Base-by-base conservation (phyloP, 352 stramenopile species). In the Phytophthora meadii region DNA sequence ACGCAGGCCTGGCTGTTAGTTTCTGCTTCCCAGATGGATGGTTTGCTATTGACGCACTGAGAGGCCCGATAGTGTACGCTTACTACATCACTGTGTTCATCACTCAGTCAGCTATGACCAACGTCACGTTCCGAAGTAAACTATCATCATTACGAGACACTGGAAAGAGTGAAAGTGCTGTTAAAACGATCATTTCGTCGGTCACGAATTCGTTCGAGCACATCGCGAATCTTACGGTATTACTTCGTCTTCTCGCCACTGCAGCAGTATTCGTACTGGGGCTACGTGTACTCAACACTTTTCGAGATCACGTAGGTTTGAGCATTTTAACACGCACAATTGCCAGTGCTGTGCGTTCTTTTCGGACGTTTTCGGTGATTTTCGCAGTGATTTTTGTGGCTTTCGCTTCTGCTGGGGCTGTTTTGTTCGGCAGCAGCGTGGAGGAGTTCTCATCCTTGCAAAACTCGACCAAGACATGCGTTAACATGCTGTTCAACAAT, bases 401-500 rank as follows among this genome's bases (percentile, higher is more conserved):
- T 5, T 92, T 88, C 47, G 65, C 71, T n/a, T 54, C 74, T 2
- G 77, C 72, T 17, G 83, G 81, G 1, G 76, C 66, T 0, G 51
- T 92, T 8, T 61, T 90, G 3, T 90, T 92, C 30, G 83, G 83
- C 1, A 76, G 74, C 36, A 79, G 77, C 17, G 75, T 87, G 5
- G 48, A 76, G 4, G 54, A 72, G 4, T 92, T 92, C 55, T 81
- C 78, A 8, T 84, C 78, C 7, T 76, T 88, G 7, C 41, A 63
- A 4, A 54, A 65, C 14, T 70, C 83, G 1, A 70, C 81, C 39
- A 74, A 87, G 50, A 76, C 77, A 7, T 89, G 82, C 34, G 70
- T 87, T 25, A 87, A 90, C 55, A 89, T 92, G 72, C 66, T 88
- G 8, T 90, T 90, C 48, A 80, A 77, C 2, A 81, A 79, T 32